These are phyloP conservation scores for Spinacia oleracea DNA, from an alignment of 179 eudicot genomes.

Conservation along the genomic window DNA sequence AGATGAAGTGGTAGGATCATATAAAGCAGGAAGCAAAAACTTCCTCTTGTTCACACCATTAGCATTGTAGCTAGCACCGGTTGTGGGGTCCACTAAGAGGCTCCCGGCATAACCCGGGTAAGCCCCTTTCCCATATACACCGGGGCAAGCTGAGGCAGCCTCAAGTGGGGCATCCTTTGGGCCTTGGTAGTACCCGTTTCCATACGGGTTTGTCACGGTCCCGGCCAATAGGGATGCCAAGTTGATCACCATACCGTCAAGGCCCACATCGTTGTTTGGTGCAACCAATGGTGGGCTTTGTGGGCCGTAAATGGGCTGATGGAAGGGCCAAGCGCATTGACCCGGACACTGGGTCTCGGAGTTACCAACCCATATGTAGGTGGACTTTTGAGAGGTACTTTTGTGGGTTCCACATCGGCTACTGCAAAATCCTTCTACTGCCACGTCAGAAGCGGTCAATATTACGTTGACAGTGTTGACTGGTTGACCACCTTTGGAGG, in stretches of 20 bases:
- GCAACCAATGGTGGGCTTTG: conserved; percentile 42
- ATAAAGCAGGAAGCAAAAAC: conserved; percentile 39
- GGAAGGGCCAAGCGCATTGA: conserved; percentile 50
- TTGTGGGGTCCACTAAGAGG: conserved; percentile 28
- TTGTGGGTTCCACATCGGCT: conserved; percentile 47
- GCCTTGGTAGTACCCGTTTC: conserved; percentile 42
- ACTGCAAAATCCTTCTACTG: conserved; percentile 40
- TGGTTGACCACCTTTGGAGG: conserved; percentile 25
- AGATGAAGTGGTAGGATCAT: conserved; percentile 32
- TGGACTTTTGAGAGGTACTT: conserved; percentile 4
- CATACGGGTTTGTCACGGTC: conserved; percentile 44
- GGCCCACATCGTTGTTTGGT: conserved; percentile 42
- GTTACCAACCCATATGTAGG: conserved; percentile 50
- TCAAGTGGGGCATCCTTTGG: conserved; percentile 39
- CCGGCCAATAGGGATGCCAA: conserved; percentile 41
- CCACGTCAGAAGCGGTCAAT: conserved; percentile 38
- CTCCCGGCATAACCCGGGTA: conserved; percentile 45
- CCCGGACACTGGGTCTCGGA: conserved; percentile 48
- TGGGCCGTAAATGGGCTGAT: conserved; percentile 55
- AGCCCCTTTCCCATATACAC: conserved; percentile 41
- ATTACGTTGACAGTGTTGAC: conserved; percentile 33
- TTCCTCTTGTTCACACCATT: conserved; percentile 38
- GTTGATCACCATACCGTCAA: conserved; percentile 46
- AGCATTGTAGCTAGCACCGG: conserved; percentile 40
- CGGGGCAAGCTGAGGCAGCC: conserved; percentile 42